A percentile compares a stretch with the other conserved stretches of the same genome.
phyloP scores from a whole-genome alignment of 164 flowering plant species.

The Chloranthus sessilifolius region DNA sequence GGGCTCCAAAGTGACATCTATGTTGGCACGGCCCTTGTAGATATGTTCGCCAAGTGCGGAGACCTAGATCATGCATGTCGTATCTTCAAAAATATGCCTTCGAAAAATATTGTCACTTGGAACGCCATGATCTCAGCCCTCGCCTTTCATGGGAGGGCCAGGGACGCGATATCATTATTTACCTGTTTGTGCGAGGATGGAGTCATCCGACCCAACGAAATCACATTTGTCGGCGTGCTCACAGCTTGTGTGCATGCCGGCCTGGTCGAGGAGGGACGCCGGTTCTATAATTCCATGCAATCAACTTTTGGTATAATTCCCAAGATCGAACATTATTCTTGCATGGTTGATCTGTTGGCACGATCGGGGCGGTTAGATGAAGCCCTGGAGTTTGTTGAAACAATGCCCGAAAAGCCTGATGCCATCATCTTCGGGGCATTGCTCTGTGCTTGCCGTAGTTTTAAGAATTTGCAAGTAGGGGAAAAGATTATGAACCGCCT shows the following conservation, averaged over 20 bases:
- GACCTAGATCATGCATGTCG: slow-evolving; percentile 16
- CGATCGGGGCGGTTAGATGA: slow-evolving; percentile 63
- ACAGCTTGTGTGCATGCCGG: slow-evolving; percentile 32
- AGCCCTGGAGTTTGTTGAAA: slow-evolving; percentile 55
- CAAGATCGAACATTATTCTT: slow-evolving; percentile 29
- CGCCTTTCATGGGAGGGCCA: slow-evolving; percentile 22
- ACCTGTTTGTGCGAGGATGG: slow-evolving; percentile 10
- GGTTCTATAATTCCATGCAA: slow-evolving; percentile 19
- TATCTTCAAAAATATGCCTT: slow-evolving; percentile 14
- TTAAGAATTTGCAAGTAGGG: slow-evolving; percentile 37
- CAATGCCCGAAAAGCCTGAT: slow-evolving; percentile 69
- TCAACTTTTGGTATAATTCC: slow-evolving; percentile 38
- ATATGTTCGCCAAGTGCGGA: slow-evolving; percentile 29
- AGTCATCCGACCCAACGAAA: slow-evolving; percentile 21
- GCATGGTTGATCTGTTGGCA: slow-evolving; percentile 65
- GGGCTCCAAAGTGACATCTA: slow-evolving; percentile 16
- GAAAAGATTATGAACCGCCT: slow-evolving; percentile 42
- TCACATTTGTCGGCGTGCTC: slow-evolving; percentile 32
- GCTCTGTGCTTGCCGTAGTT: slow-evolving; percentile 63
- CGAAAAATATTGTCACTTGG: slow-evolving; percentile 22
- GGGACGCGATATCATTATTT: slow-evolving; percentile 24
- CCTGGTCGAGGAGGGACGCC: slow-evolving; percentile 20
- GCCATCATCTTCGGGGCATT: slow-evolving; percentile 52
- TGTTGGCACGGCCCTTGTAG: slow-evolving; percentile 21
- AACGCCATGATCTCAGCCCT: slow-evolving; percentile 28